Conservation (phyloP, 176 grass and related monocot species). For the Neostapfia colusana region DNA sequence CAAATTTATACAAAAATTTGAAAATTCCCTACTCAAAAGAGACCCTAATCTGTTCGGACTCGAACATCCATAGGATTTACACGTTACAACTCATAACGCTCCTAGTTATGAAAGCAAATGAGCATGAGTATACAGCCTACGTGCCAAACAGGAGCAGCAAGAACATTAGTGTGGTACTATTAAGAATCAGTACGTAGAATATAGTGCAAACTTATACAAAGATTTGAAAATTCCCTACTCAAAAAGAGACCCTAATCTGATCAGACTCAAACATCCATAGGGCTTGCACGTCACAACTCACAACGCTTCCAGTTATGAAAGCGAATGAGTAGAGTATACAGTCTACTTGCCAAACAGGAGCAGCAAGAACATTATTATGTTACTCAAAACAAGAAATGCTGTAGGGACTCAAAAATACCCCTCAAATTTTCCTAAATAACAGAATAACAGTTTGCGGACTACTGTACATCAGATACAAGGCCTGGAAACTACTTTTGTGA, state of each 20-base stretch:
- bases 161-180: not conserved
- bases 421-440: not conserved
- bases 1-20: not conserved
- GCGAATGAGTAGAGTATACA: too few relatives aligned
- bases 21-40: not conserved
- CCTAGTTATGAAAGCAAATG: too few relatives aligned
- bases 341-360: constrained; percentile 3
- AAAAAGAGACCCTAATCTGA: not conserved
- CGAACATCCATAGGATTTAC: not conserved
- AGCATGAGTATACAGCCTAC: too few relatives aligned
- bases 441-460: not conserved
- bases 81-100: too few relatives aligned
- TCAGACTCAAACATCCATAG: not conserved
- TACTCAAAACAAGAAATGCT: not conserved
- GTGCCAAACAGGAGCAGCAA: constrained; percentile 5
- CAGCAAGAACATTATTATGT: not conserved
- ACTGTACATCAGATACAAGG: constrained; percentile 44
- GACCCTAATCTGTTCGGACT: not conserved
- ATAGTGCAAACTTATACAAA: not conserved
- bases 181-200: not conserved
- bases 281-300: not conserved
- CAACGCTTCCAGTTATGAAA: too few relatives aligned
- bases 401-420: constrained; percentile 7
- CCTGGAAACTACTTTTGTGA: not conserved
- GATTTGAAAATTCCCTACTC: not conserved